phyloP scores from a whole-genome alignment of 192 early-diverging fungal genomes.

The Chytriomyces confervae region DNA sequence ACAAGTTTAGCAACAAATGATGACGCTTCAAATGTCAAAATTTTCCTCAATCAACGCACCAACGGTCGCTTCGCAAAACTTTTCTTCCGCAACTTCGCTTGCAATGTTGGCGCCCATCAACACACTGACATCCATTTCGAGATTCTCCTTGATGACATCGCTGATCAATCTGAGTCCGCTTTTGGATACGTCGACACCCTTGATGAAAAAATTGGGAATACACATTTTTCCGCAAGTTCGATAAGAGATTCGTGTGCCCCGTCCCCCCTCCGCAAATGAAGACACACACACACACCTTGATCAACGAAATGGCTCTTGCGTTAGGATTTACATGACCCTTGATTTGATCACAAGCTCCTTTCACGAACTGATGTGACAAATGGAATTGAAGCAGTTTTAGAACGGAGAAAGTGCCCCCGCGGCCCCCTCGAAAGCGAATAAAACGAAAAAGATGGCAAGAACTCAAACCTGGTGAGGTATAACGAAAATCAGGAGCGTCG shows the following conservation, averaged over 20 bases:
- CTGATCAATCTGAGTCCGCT: conserved; percentile 79
- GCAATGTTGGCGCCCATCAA: conserved; percentile 98
- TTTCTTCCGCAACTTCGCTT: conserved; percentile 88
- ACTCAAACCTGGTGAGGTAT: conserved; percentile 81
- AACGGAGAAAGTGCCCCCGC: neutral
- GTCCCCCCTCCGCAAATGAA: neutral
- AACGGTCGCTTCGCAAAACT: conserved; percentile 96
- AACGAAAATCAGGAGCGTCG: conserved; percentile 93
- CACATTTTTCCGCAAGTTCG: neutral
- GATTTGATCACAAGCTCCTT: conserved; percentile 80
- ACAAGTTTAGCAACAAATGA: conserved; percentile 10
- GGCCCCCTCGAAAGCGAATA: neutral
- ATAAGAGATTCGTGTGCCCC: neutral
- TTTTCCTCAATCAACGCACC: conserved; percentile 51
- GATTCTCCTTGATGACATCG: conserved; percentile 78
- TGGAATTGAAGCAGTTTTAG: neutral
- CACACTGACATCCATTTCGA: conserved; percentile 78
- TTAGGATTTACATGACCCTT: conserved; percentile 71
- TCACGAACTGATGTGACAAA: conserved; percentile 69
- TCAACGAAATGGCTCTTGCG: conserved; percentile 91
- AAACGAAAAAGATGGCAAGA: neutral
- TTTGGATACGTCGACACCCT: conserved; percentile 80
- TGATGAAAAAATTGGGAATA: neutral
- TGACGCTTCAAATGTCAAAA: neutral
- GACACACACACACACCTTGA: conserved; percentile 62